A percentile compares a stretch with the other conserved stretches of the same genome.
Conservation (phyloP, 148 eudicot genomes). For the Arbutus unedo region DNA sequence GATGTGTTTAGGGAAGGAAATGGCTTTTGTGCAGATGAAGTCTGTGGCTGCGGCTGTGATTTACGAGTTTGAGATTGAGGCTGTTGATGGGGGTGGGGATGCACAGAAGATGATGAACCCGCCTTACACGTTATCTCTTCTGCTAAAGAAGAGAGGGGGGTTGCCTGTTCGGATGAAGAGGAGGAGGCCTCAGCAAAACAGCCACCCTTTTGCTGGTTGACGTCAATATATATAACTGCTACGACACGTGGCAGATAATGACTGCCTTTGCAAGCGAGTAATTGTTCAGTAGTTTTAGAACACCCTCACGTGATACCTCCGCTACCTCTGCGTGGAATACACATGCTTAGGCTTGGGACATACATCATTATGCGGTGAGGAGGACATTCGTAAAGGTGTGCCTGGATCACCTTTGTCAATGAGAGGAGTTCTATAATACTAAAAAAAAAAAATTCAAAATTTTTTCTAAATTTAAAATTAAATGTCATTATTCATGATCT, state of each 20-base stretch:
- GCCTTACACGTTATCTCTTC: conserved; percentile 31
- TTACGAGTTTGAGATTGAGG: conserved; percentile 35
- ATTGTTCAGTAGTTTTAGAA: too few species aligned
- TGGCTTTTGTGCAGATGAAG: conserved; percentile 52
- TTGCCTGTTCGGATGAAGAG: conserved; percentile 25
- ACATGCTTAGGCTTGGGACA: too few species aligned
- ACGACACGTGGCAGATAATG: not conserved
- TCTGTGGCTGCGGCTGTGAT: conserved; percentile 35
- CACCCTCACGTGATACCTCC: too few species aligned
- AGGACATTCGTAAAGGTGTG: too few species aligned
- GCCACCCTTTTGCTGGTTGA: not conserved
- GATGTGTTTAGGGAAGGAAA: conserved; percentile 44
- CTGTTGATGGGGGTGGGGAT: conserved; percentile 35
- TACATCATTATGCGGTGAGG: too few species aligned
- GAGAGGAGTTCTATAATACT: too few species aligned
- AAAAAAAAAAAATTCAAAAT: too few species aligned
- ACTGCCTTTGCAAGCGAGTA: not conserved
- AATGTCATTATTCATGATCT: too few species aligned
- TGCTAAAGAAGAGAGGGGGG: conserved; percentile 39
- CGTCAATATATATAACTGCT: not conserved
- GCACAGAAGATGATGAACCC: conserved; percentile 24
- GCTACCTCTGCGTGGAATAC: too few species aligned
- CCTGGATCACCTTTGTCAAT: too few species aligned
- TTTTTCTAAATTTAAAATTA: too few species aligned
- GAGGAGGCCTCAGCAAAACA: conserved; percentile 7